phyloP scores from a whole-genome alignment of 1,284 basidiomycete species.

The Ganoderma lucidum region DNA sequence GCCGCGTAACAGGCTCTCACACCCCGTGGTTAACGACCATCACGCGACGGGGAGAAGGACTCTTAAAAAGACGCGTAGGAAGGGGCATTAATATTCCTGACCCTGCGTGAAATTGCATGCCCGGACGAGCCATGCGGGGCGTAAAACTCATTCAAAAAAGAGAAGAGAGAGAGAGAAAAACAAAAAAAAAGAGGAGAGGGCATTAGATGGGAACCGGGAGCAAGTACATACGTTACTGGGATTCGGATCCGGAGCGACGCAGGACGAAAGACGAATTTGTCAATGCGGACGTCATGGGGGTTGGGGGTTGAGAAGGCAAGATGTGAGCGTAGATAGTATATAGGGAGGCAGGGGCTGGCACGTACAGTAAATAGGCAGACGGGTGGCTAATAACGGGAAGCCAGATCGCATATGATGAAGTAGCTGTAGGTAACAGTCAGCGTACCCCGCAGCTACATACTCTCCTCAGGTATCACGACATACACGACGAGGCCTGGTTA shows the following conservation, averaged over 20 bases:
- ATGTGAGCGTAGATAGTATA: not conserved
- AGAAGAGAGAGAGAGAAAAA: too few relatives aligned
- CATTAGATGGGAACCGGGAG: not conserved
- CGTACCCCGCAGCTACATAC: not conserved
- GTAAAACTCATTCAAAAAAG: too few relatives aligned
- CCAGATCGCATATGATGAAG: not conserved
- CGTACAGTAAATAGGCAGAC: not conserved
- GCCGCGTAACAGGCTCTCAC: too few relatives aligned
- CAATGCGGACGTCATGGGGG: not conserved
- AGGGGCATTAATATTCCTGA: too few relatives aligned
- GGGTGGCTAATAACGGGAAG: not conserved
- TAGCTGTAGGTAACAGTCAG: too few relatives aligned
- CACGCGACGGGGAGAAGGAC: too few relatives aligned
- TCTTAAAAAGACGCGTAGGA: too few relatives aligned
- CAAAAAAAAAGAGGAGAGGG: not conserved
- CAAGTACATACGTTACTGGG: not conserved
- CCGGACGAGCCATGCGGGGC: not conserved
- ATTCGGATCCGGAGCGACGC: not conserved
- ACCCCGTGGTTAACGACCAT: too few relatives aligned
- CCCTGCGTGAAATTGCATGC: too few relatives aligned
- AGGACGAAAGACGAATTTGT: too few relatives aligned
- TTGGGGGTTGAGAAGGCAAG: not conserved
- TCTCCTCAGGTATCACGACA: not conserved
- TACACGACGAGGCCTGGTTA: not conserved
- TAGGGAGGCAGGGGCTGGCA: not conserved